phyloP scores from a whole-genome alignment of 2,329 filamentous ascomycete species.

The Aspergillus phoenicis region DNA sequence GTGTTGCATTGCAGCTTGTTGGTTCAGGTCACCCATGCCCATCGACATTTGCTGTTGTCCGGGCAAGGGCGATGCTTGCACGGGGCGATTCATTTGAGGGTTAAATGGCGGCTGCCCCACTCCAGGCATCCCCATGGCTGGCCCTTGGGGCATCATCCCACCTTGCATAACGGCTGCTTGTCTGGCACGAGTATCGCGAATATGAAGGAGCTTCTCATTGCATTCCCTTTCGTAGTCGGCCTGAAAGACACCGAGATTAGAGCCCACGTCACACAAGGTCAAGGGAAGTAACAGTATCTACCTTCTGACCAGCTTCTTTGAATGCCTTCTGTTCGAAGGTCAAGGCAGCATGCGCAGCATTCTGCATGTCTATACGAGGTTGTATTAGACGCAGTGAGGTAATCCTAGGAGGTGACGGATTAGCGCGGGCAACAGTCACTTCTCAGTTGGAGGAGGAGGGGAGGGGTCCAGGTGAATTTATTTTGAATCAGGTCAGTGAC shows the following conservation, averaged over 20 bases:
- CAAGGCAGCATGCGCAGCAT: slow-evolving; percentile 45
- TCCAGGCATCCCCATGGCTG: slow-evolving; percentile 34
- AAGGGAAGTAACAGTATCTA: slow-evolving; percentile 13
- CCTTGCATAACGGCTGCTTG: slow-evolving; percentile 46
- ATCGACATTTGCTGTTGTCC: slow-evolving; percentile 43
- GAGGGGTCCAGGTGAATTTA: neutral
- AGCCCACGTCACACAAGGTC: neutral
- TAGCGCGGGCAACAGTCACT: slow-evolving; percentile 8
- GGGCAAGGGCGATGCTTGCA: slow-evolving; percentile 54
- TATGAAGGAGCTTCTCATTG: slow-evolving; percentile 47
- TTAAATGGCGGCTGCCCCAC: slow-evolving; percentile 49
- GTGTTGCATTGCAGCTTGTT: slow-evolving; percentile 39
- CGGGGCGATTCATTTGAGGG: slow-evolving; percentile 53
- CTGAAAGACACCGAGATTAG: slow-evolving; percentile 26
- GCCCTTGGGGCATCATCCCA: slow-evolving; percentile 42
- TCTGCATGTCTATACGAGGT: slow-evolving; percentile 42
- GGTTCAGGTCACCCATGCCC: slow-evolving; percentile 37
- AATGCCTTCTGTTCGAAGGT: slow-evolving; percentile 51
- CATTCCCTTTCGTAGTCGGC: slow-evolving; percentile 48
- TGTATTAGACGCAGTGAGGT: slow-evolving; percentile 51
- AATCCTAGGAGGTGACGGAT: slow-evolving; percentile 34
- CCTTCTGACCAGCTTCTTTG: slow-evolving; percentile 42
- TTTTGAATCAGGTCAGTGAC: neutral
- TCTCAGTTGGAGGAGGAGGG: neutral
- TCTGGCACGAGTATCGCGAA: slow-evolving; percentile 48